Evolutionary conservation across 257 asterid species (phyloP), one percentile per base, ranked within the genome.

Genomic region (Solanum acaule): DNA sequence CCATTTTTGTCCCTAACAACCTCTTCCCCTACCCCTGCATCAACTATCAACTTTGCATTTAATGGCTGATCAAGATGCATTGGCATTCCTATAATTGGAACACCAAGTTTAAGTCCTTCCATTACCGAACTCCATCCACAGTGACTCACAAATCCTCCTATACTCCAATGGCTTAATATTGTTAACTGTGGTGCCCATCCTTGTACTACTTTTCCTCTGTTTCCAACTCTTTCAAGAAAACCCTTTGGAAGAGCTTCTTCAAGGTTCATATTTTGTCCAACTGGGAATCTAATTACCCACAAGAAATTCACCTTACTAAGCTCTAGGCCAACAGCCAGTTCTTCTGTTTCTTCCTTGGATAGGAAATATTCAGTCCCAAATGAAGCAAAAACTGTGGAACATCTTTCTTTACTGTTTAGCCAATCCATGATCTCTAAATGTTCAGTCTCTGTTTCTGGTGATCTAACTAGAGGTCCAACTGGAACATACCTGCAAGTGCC

Each of bases 271-370:
- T 68, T 65, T 56, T 84, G 87, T 20, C 87, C 89, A n/a, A 37
- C 8, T n/a, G 89, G 91, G 38, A 90, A 90, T 79, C 92, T 87
- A 5, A 90, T 14, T 2, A 76, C 91, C 92, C 92, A 90, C 65
- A 90, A 52, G 86, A 90, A 90, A 70, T 86, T 34, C 2, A 90
- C 90, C 0, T 68, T 72, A 83, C 92, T 88, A 4, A 49, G 79
- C 87, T 88, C 92, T 44, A 90, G 35, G 6, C 90, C 92, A 25
- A 10, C 15, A 49, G 91, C 87, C 3, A 87, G 31, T 70, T 79
- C 86, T 31, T 87, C 15, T n/a, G 73, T 88, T 84, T 90, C 90
- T 20, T 87, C 86, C 33, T 77, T 35, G 9, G 87, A 83, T 46
- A 87, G 22, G 27, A 90, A 87, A 65, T 88, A 88, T 46, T 88